A percentile compares a stretch with the other conserved stretches of the same genome.
Conservation (phyloP, 768 basidiomycete species). For the Russula emetica region DNA sequence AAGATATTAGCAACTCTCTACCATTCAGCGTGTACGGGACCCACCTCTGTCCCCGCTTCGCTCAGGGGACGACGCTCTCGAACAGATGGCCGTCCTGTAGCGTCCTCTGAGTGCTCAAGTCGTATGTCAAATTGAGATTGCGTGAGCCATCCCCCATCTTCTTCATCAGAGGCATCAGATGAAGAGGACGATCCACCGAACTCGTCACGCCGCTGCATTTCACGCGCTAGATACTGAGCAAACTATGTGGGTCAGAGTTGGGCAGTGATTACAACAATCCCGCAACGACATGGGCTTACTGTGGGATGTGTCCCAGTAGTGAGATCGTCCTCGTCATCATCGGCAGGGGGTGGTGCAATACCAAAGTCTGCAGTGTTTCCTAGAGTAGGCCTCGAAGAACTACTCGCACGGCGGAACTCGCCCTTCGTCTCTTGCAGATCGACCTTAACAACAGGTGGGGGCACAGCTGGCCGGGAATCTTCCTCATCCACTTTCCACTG, state of each 20-base stretch:
- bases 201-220: constrained; percentile 61
- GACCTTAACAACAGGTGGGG: constrained; percentile 20
- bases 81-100: constrained; percentile 27
- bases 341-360: constrained; percentile 41
- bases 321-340: constrained; percentile 43
- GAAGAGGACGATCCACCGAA: constrained; percentile 47
- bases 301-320: constrained; percentile 44
- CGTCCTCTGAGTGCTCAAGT: constrained; percentile 32
- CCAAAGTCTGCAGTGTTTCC: constrained; percentile 66
- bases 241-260: constrained; percentile 46
- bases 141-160: constrained; percentile 76
- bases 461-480: constrained; percentile 25
- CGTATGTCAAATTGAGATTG: constrained; percentile 60
- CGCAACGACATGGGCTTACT: constrained; percentile 34
- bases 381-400: constrained; percentile 41
- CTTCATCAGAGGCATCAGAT: constrained; percentile 51
- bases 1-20: not conserved
- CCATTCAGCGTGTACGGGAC: not conserved
- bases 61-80: constrained; percentile 34
- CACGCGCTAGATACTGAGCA: constrained; percentile 70
- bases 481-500: constrained; percentile 70
- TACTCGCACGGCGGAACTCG: constrained; percentile 53
- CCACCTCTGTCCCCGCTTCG: constrained; percentile 33
- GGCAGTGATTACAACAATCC: not conserved
- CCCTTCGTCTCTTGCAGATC: constrained; percentile 39